These are phyloP conservation scores for Coniochaeta hoffmannii DNA, from an alignment of 2,329 filamentous ascomycete species.

Conservation along the genomic window DNA sequence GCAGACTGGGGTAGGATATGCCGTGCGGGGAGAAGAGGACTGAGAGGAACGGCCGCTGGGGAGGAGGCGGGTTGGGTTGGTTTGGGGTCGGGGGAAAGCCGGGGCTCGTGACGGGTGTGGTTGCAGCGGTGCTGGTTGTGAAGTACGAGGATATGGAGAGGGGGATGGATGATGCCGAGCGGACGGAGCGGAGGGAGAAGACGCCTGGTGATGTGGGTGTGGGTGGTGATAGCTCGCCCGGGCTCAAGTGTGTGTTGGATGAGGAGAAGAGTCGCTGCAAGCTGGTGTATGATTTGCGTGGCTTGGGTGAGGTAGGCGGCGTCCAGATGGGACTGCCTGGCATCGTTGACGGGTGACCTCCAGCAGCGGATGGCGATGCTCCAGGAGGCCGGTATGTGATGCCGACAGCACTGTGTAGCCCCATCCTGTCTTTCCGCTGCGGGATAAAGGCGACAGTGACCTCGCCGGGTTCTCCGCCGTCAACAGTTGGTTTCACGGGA, in stretches of 20 bases:
- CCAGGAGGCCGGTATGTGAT: constrained; percentile 62
- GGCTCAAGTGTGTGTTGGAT: background rate
- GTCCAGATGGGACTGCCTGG: constrained; percentile 7
- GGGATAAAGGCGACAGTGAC: constrained; percentile 63
- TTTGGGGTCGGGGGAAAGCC: constrained; percentile 1
- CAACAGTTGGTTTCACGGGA: constrained; percentile 43
- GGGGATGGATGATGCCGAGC: constrained; percentile 26
- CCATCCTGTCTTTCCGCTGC: constrained; percentile 51
- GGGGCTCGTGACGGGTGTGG: background rate
- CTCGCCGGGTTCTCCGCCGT: constrained; percentile 52
- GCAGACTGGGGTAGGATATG: constrained; percentile 43
- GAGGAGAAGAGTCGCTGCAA: background rate
- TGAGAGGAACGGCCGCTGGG: constrained; percentile 40
- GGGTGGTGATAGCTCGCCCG: constrained; percentile 14
- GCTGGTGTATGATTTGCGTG: constrained; percentile 9
- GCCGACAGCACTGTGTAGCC: constrained; percentile 59
- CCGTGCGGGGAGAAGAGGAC: constrained; percentile 61
- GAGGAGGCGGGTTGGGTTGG: constrained; percentile 15
- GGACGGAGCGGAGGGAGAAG: constrained; percentile 23
- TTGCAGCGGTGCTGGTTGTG: constrained; percentile 6
- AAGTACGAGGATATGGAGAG: constrained; percentile 13
- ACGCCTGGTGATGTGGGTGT: constrained; percentile 26
- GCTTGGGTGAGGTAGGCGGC: constrained; percentile 23
- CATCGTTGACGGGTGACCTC: background rate
- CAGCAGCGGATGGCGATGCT: background rate